Percentiles rank a stretch among this genome's conserved stretches.
These are phyloP conservation scores for Blastosporella zonata DNA, from an alignment of 1,284 basidiomycete species.

Conservation along the genomic window DNA sequence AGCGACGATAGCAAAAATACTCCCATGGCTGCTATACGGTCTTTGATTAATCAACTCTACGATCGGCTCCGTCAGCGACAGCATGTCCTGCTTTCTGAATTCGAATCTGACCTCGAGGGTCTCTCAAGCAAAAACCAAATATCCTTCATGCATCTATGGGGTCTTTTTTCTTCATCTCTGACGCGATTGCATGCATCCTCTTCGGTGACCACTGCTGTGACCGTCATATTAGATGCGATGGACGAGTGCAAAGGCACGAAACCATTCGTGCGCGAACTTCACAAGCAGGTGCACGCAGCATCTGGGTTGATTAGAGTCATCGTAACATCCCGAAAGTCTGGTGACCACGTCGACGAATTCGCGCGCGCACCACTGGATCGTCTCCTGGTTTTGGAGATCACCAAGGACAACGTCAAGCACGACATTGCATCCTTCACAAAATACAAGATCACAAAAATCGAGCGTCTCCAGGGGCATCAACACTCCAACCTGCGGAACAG, in stretches of 20 bases:
- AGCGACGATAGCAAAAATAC: slow-evolving; percentile 5
- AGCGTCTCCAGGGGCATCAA: slow-evolving; percentile 4
- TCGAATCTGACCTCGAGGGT: not conserved
- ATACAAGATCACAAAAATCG: slow-evolving; percentile 6
- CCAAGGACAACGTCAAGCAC: slow-evolving; percentile 5
- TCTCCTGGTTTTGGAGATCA: slow-evolving; percentile 4
- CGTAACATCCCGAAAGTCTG: slow-evolving; percentile 7
- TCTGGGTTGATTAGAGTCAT: slow-evolving; percentile 1
- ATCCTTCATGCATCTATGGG: slow-evolving; percentile 4
- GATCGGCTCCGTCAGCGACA: not conserved
- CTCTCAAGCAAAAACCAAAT: not conserved
- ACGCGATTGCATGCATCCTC: not conserved
- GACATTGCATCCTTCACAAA: slow-evolving; percentile 8
- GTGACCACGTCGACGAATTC: slow-evolving; percentile 3
- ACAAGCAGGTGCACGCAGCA: not conserved
- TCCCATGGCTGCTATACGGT: slow-evolving; percentile 1
- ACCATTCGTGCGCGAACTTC: slow-evolving; percentile 1
- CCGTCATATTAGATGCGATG: slow-evolving; percentile 8
- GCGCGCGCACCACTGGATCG: not conserved
- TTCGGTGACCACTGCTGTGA: not conserved
- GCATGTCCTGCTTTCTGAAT: not conserved
- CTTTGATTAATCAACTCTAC: slow-evolving; percentile 5
- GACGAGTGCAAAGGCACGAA: slow-evolving; percentile 7
- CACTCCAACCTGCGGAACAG: not conserved
- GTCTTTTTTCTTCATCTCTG: not conserved